A percentile compares a stretch with the other conserved stretches of the same genome.
These are phyloP conservation scores for Medicago ruthenica DNA, from an alignment of 306 rosid species.

Conservation along the genomic window DNA sequence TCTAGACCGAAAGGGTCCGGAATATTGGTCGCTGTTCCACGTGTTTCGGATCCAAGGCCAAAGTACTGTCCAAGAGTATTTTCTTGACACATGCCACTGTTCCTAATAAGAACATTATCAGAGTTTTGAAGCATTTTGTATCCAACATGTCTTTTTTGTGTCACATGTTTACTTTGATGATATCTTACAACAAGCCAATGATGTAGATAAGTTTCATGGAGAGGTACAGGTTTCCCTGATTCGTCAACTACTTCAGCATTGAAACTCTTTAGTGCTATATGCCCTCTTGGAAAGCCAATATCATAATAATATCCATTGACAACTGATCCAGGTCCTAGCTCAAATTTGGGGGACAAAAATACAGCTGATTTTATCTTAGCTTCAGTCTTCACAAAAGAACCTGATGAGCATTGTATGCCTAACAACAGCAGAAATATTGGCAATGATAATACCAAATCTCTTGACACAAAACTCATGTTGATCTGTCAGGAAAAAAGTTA, in stretches of 20 bases:
- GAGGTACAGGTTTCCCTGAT: slow-evolving; percentile 60
- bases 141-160: slow-evolving; percentile 15
- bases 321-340: slow-evolving; percentile 65
- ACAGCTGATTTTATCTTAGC: slow-evolving; percentile 48
- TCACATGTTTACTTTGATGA: slow-evolving; percentile 14
- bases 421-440: slow-evolving; percentile 45
- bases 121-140: slow-evolving; percentile 20
- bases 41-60: slow-evolving; percentile 71
- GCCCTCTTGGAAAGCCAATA: slow-evolving; percentile 73
- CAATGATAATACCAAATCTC: slow-evolving; percentile 32
- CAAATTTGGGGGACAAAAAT: slow-evolving; percentile 59
- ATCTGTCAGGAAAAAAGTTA: slow-evolving; percentile 39
- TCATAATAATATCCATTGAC: slow-evolving; percentile 43
- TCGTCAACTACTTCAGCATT: slow-evolving; percentile 76
- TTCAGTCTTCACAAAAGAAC: slow-evolving; percentile 37
- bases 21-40: slow-evolving; percentile 52
- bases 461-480: slow-evolving; percentile 45
- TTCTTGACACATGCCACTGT: slow-evolving; percentile 66
- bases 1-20: slow-evolving; percentile 75
- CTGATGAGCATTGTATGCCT: slow-evolving; percentile 41
- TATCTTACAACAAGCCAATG: slow-evolving; percentile 58
- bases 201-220: slow-evolving; percentile 74
- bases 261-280: slow-evolving; percentile 67
- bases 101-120: slow-evolving; percentile 37
- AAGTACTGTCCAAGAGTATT: slow-evolving; percentile 49